These are phyloP conservation scores for Calonectria crousiana DNA, from an alignment of 2,329 filamentous ascomycete genomes.

Conservation along the genomic window DNA sequence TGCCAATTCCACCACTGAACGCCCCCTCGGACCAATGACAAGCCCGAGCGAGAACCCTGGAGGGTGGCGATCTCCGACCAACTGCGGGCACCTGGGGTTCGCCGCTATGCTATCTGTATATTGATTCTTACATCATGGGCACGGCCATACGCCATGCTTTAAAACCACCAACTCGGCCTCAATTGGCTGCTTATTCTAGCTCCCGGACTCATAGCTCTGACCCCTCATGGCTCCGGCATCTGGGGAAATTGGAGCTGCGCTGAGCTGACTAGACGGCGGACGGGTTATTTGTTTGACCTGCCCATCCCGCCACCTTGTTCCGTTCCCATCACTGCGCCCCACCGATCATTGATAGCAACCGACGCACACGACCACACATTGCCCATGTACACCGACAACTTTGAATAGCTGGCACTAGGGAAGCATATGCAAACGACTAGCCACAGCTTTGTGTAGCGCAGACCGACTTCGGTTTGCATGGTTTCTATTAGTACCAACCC, in stretches of 20 bases:
- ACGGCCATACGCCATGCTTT: conserved; percentile 8
- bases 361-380: not conserved
- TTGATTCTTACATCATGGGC: conserved; percentile 24
- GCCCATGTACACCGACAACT: not conserved
- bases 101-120: conserved; percentile 27
- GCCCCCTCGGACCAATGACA: conserved; percentile 22
- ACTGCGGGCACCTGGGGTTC: conserved; percentile 19
- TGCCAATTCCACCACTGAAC: not conserved
- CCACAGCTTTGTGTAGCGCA: not conserved
- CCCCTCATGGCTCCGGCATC: not conserved
- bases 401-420: not conserved
- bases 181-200: conserved; percentile 7
- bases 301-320: not conserved
- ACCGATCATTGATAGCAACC: conserved; percentile 19
- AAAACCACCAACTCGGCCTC: conserved; percentile 15
- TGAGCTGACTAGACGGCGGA: not conserved
- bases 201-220: not conserved
- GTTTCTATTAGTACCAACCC: not conserved
- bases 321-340: conserved; percentile 8
- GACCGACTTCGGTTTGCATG: not conserved
- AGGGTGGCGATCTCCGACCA: conserved; percentile 37
- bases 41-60: conserved; percentile 13
- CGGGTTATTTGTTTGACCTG: not conserved
- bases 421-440: not conserved
- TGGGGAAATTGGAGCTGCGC: not conserved